These are phyloP conservation scores for Scedosporium aurantiacum DNA, from an alignment of 2,329 filamentous ascomycete species.

Conservation along the genomic window DNA sequence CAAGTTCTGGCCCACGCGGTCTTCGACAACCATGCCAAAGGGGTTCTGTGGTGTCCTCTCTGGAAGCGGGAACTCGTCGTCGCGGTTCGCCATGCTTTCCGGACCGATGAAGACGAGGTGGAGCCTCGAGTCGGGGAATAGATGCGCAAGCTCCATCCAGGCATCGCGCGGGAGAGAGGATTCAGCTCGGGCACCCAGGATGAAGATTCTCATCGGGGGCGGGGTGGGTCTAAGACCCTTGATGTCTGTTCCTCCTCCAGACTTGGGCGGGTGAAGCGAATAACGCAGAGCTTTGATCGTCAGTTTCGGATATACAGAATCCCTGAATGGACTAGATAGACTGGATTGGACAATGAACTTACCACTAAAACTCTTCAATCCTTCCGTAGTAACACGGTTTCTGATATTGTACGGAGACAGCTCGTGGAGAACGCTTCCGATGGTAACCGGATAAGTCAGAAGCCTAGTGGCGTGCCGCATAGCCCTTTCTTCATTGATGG, in stretches of 20 bases:
- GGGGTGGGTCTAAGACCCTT: conserved; percentile 74
- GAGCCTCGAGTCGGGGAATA: conserved; percentile 86
- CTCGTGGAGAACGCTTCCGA: conserved; percentile 87
- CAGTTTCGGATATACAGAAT: neutral
- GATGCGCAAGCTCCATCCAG: conserved; percentile 87
- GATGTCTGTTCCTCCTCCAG: conserved; percentile 62
- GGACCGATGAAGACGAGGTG: conserved; percentile 93
- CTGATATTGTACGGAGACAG: conserved; percentile 83
- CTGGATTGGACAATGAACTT: conserved; percentile 22
- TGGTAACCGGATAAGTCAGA: conserved; percentile 85
- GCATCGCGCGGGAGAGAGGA: conserved; percentile 88
- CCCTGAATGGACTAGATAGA: neutral
- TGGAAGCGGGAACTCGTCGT: conserved; percentile 84
- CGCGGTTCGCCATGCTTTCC: conserved; percentile 89
- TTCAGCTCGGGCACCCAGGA: conserved; percentile 91
- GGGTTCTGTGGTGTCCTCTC: conserved; percentile 76
- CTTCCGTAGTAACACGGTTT: conserved; percentile 69
- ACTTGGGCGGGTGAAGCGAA: conserved; percentile 76
- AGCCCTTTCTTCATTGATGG: conserved; percentile 79
- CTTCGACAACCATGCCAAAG: conserved; percentile 88
- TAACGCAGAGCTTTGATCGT: conserved; percentile 65
- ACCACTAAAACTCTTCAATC: conserved; percentile 89
- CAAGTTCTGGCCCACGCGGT: conserved; percentile 75
- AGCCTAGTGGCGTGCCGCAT: conserved; percentile 90
- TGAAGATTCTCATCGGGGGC: conserved; percentile 82